These are phyloP conservation scores for Solanum arcanum DNA, from an alignment of 257 asterid genomes.

Conservation along the genomic window DNA sequence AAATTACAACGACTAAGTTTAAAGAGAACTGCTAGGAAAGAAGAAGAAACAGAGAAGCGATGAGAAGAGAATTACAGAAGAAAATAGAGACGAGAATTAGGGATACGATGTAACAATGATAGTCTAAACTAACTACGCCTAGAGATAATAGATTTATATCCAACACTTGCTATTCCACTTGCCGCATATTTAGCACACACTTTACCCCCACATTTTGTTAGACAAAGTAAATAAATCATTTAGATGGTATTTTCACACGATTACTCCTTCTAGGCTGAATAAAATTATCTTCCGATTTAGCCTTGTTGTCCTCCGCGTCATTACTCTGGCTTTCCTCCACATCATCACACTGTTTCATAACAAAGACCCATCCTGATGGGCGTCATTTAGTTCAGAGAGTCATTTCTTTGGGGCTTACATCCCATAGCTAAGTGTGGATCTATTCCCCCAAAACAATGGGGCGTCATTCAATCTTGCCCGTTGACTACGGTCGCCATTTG, in stretches of 20 bases:
- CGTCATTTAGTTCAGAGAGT: too few relatives aligned
- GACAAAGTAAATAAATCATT: too few relatives aligned
- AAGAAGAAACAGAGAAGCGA: not conserved
- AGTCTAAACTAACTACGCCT: not conserved
- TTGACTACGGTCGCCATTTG: too few relatives aligned
- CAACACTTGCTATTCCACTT: too few relatives aligned
- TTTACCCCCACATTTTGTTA: too few relatives aligned
- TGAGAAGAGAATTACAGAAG: not conserved
- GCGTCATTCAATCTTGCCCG: too few relatives aligned
- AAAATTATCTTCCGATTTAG: not conserved
- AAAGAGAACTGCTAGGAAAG: not conserved
- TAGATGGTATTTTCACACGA: not conserved
- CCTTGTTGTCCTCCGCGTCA: not conserved
- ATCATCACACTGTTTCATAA: too few relatives aligned
- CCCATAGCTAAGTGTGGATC: too few relatives aligned
- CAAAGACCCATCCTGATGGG: not conserved
- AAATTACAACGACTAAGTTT: not conserved
- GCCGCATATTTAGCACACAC: not conserved
- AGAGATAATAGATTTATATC: too few relatives aligned
- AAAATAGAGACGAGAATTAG: not conserved
- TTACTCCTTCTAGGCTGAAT: not conserved
- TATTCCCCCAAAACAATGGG: too few relatives aligned
- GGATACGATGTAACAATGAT: not conserved
- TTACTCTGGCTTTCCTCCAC: not conserved
- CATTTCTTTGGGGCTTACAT: too few relatives aligned